Base-by-base conservation (phyloP, 2,329 filamentous ascomycete species). In the Tolypocladium tropicale region DNA sequence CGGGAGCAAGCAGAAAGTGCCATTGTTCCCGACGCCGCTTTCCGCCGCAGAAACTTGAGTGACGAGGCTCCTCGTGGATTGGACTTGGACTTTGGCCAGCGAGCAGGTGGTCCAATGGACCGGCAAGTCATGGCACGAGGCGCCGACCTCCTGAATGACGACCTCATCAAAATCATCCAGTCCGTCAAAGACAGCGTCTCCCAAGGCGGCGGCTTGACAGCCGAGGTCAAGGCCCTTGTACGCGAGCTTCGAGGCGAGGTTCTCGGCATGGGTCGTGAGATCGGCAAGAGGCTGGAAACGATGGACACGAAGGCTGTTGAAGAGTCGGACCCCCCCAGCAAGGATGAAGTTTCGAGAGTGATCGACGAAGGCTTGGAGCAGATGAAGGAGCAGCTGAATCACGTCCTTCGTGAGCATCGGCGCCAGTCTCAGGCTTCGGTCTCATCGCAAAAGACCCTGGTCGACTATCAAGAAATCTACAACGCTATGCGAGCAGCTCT, bases 161-260 rank as follows among this genome's bases (percentile, higher is more conserved):
- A 97, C 62, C 77, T 96, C 60, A 73, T 95, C 57, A 88, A 88
- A 59, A 84, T 94, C 49, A 85, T 97, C 57, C 85, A 86, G 60
- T 87, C 87, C 57, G 88, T 97, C 68, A 96, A 95, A 68, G 91
- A 95, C 67, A 96, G 91, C 63, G 88, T 96, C 56, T 80, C 89
- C 0, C 89, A 95, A 69, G 85, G 89, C 43, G 93, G 93, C 57
- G 90, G 92, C 6, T 80, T 96, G 53, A 96, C 91, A 2, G 90
- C 90, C 55, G 90, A 95, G 68, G 90, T 96, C 60, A 97, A 97
- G 72, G 86, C 90, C 4, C 79, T 96, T 10, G 89, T 96, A 10
- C 86, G 91, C 28, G 92, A 96, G 65, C 79, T 97, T 37, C 86
- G 93, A 25, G 92, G 91, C 3, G 93, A 97, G 68, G 91, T 97